Evolutionary conservation across 768 basidiomycete genomes (phyloP), one percentile per base, ranked within the genome.

Genomic region (Strobilomyces confusus): DNA sequence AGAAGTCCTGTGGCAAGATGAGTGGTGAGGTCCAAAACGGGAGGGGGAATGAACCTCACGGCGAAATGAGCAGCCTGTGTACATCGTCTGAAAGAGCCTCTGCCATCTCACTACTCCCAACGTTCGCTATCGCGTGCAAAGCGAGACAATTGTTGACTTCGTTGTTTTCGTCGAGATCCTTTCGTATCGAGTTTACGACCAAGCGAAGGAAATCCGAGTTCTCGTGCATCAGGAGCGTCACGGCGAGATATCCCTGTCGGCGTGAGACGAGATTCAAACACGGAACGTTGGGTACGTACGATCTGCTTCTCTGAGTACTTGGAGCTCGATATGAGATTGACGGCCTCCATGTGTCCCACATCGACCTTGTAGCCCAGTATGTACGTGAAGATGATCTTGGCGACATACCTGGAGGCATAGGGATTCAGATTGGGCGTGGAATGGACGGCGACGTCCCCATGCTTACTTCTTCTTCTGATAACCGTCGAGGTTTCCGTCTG

Each of bases 281-380:
- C 2, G 23, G 29, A 37, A 38, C 23, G 14, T 20, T 41, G n/a
- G 40, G 51, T 49, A 25, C 71, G 59, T 67, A 97, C 95, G 58
- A 99, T 98, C 71, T 99, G 97, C 73, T 99, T 99, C 76, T 99
- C 97, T 64, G 89, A 93, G 68, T 99, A 99, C 64, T 98, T 98
- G 30, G 82, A 72, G 64, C 91, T 93, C 25, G 95, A 90, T 60
- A 99, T 98, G 59, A 99, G 80, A 70, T 99, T 98, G 60, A 98
- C 93, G 23, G 97, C 95, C 66, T 98, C 95, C 95, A 98, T 97
- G 70, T 98, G 97, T 15, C 97, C 97, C 20, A 98, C 83, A 68
- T 99, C 97, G 61, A 98, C 94, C 72, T 97, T 95, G 77, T 99
- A 99, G 40, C 97, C 97, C 55, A 99, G 77, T 63, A 99, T 99